Evolutionary conservation across 176 grass and related monocot species (phyloP), one percentile per base, ranked within the genome.

Genomic region (bread wheat (Triticum aestivum)): DNA sequence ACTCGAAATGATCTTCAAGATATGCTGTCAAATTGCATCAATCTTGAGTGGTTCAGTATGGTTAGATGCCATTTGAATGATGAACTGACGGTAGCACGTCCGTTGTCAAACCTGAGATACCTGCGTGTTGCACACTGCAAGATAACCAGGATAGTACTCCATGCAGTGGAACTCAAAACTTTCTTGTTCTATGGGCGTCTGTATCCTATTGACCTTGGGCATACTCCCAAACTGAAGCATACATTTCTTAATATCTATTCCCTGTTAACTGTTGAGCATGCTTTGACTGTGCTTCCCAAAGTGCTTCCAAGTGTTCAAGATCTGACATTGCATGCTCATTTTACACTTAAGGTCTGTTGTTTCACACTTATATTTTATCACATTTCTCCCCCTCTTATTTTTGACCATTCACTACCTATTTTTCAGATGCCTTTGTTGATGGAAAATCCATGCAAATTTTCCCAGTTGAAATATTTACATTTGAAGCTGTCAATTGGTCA

Each of bases 1-100:
- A 59, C 75, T 34, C 17, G 30, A 5, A 77, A 77, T 2, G 30
- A 59, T 21, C 51, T 77, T n/a, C 9, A 77, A 77, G 51, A 73
- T 11, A 65, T 76, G 79, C 7, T 87, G 32, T 82, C 79, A 21
- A 13, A 24, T 65, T 76, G 86, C 18, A 14, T 34, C 56, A 87
- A 68, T 39, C 61, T 87, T 75, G 69, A 87, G 78, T 82, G 32
- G 86, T 24, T 82, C 23, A 76, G 70, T 11, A 54, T 76, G 5
- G 15, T 27, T 41, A 66, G 27, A 30, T 87, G 79, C 1, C 21
- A 75, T 87, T 49, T 77, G 15, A 5, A 75, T 58, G 86, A 65
- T 59, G 70, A 68, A 18, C n/a, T 82, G 18, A 76, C 5, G n/a
- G 78, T 81, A 44, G 18, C 42, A 4, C 20, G 9, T 1, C 78